Conservation (phyloP, 371 early-diverging fungal genomes). For the Neoconidiobolus thromboides region DNA sequence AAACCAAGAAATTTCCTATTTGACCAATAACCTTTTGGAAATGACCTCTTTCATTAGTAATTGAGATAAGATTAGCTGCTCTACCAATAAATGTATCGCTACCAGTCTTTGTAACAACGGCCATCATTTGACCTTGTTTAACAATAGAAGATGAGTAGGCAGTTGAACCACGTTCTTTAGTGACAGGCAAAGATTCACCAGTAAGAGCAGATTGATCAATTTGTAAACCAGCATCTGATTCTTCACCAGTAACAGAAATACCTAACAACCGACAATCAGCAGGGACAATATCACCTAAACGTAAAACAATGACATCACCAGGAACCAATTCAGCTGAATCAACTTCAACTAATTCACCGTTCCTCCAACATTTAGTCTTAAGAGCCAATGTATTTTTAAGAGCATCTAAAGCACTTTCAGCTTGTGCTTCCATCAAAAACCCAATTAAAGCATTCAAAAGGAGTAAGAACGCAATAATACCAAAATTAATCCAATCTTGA, state of each 20-base stretch:
- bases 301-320: conserved; percentile 78
- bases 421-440: conserved; percentile 72
- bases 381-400: conserved; percentile 53
- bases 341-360: conserved; percentile 61
- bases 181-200: conserved; percentile 79
- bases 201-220: conserved; percentile 93
- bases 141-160: conserved; percentile 69
- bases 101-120: conserved; percentile 70
- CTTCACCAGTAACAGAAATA: conserved; percentile 60
- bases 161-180: conserved; percentile 57
- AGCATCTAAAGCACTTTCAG: conserved; percentile 77
- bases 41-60: conserved; percentile 63
- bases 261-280: conserved; percentile 82
- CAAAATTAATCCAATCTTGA: conserved; percentile 50
- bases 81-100: conserved; percentile 73
- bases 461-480: conserved; percentile 61
- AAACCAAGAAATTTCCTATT: conserved; percentile 82
- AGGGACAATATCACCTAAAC: conserved; percentile 85
- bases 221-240: conserved; percentile 48
- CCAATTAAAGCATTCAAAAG: conserved; percentile 81
- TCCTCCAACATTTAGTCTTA: conserved; percentile 57
- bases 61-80: conserved; percentile 69
- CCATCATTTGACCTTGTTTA: conserved; percentile 70
- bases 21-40: conserved; percentile 79
- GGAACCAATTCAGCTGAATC: conserved; percentile 59